Conservation (phyloP, 371 early-diverging fungal species). For the Nematocida minor region DNA sequence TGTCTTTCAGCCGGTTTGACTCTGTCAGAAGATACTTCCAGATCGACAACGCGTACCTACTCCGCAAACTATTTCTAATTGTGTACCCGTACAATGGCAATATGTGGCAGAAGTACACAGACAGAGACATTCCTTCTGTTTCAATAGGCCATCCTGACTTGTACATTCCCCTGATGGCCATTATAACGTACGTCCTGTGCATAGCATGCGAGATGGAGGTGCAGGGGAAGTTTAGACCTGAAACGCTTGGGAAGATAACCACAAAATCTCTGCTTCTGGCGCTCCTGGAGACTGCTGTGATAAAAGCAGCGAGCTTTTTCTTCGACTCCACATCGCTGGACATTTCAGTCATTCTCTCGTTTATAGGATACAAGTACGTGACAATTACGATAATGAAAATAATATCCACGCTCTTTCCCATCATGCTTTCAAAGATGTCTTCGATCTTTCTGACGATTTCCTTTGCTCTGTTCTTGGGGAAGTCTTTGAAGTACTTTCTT, state of each 20-base stretch:
- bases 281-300: conserved; percentile 72
- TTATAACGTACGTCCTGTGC: conserved; percentile 81
- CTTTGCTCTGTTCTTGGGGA: conserved; percentile 59
- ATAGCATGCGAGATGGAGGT: conserved; percentile 73
- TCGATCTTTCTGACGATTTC: conserved; percentile 46
- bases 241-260: conserved; percentile 76
- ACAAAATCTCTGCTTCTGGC: conserved; percentile 76
- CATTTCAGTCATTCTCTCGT: conserved; percentile 77
- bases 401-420: neutral
- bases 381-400: conserved; percentile 39
- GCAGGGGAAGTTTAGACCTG: conserved; percentile 75
- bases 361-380: conserved; percentile 89
- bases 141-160: conserved; percentile 84
- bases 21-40: conserved; percentile 84
- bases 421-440: conserved; percentile 24
- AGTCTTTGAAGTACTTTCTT: conserved; percentile 55
- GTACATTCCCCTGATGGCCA: conserved; percentile 88
- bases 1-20: conserved; percentile 72
- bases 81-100: conserved; percentile 84
- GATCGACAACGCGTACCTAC: conserved; percentile 82
- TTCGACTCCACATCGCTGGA: conserved; percentile 76
- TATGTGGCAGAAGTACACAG: conserved; percentile 41
- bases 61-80: conserved; percentile 76
- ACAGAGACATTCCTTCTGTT: conserved; percentile 71
- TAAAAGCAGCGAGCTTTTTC: conserved; percentile 77